These are phyloP conservation scores for Ophiosphaerella herpotricha DNA, from an alignment of 2,329 filamentous ascomycete genomes.

Conservation along the genomic window DNA sequence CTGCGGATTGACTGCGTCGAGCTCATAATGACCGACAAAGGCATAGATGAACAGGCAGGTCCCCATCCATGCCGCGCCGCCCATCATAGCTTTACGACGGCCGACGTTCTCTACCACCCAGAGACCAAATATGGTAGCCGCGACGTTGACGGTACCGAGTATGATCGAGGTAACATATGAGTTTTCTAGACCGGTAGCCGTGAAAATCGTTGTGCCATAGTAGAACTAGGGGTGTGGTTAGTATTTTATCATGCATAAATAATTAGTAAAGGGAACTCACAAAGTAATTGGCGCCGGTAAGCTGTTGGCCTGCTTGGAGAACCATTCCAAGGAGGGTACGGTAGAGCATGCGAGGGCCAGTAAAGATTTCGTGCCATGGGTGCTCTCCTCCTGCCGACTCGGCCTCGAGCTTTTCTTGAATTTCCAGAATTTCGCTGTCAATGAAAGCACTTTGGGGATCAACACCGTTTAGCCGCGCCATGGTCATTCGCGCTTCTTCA, in stretches of 20 bases:
- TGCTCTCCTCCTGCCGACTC: slow-evolving; percentile 50
- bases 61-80: slow-evolving; percentile 55
- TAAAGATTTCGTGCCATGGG: slow-evolving; percentile 63
- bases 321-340: slow-evolving; percentile 66
- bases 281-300: slow-evolving; percentile 72
- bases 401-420: slow-evolving; percentile 60
- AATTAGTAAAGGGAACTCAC: background rate
- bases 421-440: slow-evolving; percentile 59
- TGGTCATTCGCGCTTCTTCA: slow-evolving; percentile 57
- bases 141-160: slow-evolving; percentile 56
- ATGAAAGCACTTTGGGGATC: slow-evolving; percentile 59
- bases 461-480: slow-evolving; percentile 61
- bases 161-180: slow-evolving; percentile 56
- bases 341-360: slow-evolving; percentile 69
- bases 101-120: slow-evolving; percentile 55
- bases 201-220: slow-evolving; percentile 55
- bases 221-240: slow-evolving; percentile 50
- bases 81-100: slow-evolving; percentile 53
- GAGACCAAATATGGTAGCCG: slow-evolving; percentile 51
- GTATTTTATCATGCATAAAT: background rate
- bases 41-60: slow-evolving; percentile 63
- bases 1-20: slow-evolving; percentile 38
- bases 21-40: slow-evolving; percentile 52
- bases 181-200: slow-evolving; percentile 48
- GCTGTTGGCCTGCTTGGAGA: slow-evolving; percentile 69